Evolutionary conservation across 768 basidiomycete genomes (phyloP).

Genomic region (Amanita molliuscula): DNA sequence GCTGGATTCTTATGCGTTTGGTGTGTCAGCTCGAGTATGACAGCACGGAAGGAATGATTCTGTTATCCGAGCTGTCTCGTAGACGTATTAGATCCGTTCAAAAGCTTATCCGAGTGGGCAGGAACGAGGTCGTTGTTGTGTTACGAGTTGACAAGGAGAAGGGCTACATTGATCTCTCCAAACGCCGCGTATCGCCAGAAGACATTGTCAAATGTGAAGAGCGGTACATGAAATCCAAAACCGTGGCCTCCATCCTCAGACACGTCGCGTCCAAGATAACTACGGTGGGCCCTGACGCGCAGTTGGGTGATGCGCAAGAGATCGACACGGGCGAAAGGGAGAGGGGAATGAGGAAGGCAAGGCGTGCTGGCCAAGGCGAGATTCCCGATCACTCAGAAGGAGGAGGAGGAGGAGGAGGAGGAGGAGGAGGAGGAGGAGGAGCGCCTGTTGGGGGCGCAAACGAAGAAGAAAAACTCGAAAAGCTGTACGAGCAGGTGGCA

Average conservation of each 20-base stretch:
- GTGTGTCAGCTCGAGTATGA: constrained; percentile 87
- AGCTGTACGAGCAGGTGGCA: constrained; percentile 80
- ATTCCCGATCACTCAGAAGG: constrained; percentile 25
- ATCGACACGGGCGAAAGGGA: constrained; percentile 34
- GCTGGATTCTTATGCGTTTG: not conserved
- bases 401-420: constrained; percentile 18
- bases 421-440: constrained; percentile 8
- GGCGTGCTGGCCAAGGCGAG: constrained; percentile 33
- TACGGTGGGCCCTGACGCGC: constrained; percentile 27
- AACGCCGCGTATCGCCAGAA: constrained; percentile 94
- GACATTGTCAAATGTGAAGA: constrained; percentile 99
- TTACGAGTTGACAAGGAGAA: constrained; percentile 98
- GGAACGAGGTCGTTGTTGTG: constrained; percentile 98
- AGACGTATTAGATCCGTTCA: constrained; percentile 96
- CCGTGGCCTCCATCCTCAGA: constrained; percentile 86
- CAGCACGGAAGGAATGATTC: constrained; percentile 98
- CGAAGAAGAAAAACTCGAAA: constrained; percentile 76
- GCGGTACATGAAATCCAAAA: constrained; percentile 95
- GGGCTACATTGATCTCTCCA: constrained; percentile 98
- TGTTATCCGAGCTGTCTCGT: constrained; percentile 94
- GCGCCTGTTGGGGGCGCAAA: constrained; percentile 18
- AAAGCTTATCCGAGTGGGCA: constrained; percentile 93
- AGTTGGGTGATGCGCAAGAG: constrained; percentile 13
- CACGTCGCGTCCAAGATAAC: constrained; percentile 83
- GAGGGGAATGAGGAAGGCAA: constrained; percentile 35